Evolutionary conservation across 345 rosid species (phyloP).

Genomic region (Microcos paniculata): DNA sequence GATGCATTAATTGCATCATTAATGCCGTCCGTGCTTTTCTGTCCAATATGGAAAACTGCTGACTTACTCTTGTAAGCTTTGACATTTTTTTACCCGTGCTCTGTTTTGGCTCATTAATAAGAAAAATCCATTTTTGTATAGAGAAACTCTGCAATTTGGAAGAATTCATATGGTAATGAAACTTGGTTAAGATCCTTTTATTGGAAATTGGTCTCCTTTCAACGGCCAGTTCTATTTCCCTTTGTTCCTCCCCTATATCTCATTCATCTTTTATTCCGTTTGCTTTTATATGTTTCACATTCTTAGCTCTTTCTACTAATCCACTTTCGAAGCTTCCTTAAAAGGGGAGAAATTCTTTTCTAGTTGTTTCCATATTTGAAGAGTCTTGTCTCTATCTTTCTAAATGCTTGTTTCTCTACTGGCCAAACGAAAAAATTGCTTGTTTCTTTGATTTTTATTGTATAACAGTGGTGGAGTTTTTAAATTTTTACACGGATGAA

Average conservation of each 20-base stretch:
- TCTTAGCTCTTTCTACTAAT: background rate
- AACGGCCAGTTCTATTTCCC: background rate
- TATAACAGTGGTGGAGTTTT: background rate
- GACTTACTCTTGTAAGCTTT: constrained; percentile 11
- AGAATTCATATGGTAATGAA: constrained; percentile 18
- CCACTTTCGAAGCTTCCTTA: constrained; percentile 5
- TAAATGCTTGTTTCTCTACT: background rate
- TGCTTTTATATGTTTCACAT: background rate
- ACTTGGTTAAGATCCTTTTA: constrained; percentile 7
- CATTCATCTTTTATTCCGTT: constrained; percentile 5
- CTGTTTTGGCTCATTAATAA: constrained; percentile 24
- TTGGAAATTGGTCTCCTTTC: background rate
- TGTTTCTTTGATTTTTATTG: background rate
- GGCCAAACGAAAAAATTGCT: too few relatives aligned
- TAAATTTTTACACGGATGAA: too few relatives aligned
- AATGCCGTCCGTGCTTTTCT: constrained; percentile 8
- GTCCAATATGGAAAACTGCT: constrained; percentile 24
- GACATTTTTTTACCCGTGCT: background rate
- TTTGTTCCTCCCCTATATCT: background rate
- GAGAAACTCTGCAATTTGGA: constrained; percentile 21
- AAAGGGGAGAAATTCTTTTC: constrained; percentile 9
- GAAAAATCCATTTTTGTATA: constrained; percentile 16
- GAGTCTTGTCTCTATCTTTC: background rate
- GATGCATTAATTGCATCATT: constrained; percentile 13
- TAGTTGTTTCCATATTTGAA: constrained; percentile 8